phyloP scores from a whole-genome alignment of 1,139 yeast species.

The Taphrina communis region DNA sequence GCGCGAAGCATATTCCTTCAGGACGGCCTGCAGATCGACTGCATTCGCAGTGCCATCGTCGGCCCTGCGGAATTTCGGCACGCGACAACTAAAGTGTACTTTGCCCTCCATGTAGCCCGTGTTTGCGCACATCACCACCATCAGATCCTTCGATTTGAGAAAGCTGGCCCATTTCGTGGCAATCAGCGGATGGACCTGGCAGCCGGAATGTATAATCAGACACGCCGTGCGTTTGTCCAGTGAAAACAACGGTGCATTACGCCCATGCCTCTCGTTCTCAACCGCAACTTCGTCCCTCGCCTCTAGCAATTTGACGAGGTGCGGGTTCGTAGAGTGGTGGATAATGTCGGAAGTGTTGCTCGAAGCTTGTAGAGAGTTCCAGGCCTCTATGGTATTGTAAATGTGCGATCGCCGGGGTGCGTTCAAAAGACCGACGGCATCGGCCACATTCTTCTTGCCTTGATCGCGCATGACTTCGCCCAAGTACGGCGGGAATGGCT shows the following conservation, averaged over 20 bases:
- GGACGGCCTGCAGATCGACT: constrained; percentile 29
- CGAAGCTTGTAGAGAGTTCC: constrained; percentile 24
- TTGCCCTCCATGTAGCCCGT: constrained; percentile 37
- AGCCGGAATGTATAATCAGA: constrained; percentile 23
- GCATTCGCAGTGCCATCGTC: constrained; percentile 38
- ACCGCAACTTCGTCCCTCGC: constrained; percentile 33
- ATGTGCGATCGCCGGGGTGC: constrained; percentile 34
- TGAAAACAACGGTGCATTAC: constrained; percentile 33
- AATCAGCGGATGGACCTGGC: constrained; percentile 39
- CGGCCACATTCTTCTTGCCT: constrained; percentile 32
- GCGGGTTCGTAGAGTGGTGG: constrained; percentile 30
- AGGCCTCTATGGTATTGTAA: constrained; percentile 29
- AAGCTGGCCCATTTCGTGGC: constrained; percentile 36
- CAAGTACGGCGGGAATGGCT: constrained; percentile 36
- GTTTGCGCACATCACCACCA: constrained; percentile 36
- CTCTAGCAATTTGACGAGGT: constrained; percentile 14
- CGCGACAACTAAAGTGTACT: constrained; percentile 38
- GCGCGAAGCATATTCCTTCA: constrained; percentile 36
- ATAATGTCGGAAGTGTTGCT: constrained; percentile 6
- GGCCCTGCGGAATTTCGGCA: constrained; percentile 21
- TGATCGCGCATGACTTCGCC: constrained; percentile 21
- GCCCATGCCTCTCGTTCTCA: constrained; percentile 26
- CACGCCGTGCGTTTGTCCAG: constrained; percentile 34
- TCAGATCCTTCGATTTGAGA: constrained; percentile 30
- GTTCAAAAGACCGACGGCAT: constrained; percentile 32